Evolutionary conservation across 352 stramenopile species (phyloP), one percentile per base, ranked within the genome.

Genomic region (Thraustochytrium sp.): DNA sequence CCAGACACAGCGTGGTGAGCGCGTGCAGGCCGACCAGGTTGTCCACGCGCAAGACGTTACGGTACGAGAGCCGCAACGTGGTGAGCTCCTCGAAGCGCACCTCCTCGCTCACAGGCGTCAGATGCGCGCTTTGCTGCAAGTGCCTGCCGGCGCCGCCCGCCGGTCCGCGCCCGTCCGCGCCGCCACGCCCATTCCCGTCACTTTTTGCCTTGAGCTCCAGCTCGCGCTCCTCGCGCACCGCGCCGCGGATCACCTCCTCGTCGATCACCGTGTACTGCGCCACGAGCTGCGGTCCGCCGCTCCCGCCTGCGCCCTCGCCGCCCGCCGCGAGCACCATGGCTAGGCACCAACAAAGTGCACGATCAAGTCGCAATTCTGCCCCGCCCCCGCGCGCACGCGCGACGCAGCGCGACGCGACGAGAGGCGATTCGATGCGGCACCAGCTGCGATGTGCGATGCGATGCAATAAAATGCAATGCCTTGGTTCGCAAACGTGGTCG

Each of bases 41-140:
- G 80, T 96, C 94, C 86, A 97, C 96, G 82, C 94, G 93, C 61
- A 95, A 93, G 49, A 97, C 90, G 87, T 96, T 95, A 84, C 95
- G 92, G 85, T 97, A 98, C 40, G 92, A 97, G 29, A 98, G 87
- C 54, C 91, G 90, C 26, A 98, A 87, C 48, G 46, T 42, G 3
- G 59, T 2, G 23, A 86, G 85, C 44, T 85, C 85, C 38, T 80
- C 68, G 13, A 80, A 38, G 23, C 68, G 48, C 40, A 80, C 40
- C 68, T 80, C 42, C 29, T 80, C 68, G 31, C 76, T 13, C 31
- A 40, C n/a, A 13, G 44, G 68, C 59, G 40, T n/a, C 23, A 31
- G 13, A 26, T 72, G 42, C 5, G 9, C 59, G 31, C 34, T 31
- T 16, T 46, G 26, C 29, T 13, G 26, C 2, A 2, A 21, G 26